Conservation (phyloP, 2,329 filamentous ascomycete genomes). For the Diaporthe ampelina region DNA sequence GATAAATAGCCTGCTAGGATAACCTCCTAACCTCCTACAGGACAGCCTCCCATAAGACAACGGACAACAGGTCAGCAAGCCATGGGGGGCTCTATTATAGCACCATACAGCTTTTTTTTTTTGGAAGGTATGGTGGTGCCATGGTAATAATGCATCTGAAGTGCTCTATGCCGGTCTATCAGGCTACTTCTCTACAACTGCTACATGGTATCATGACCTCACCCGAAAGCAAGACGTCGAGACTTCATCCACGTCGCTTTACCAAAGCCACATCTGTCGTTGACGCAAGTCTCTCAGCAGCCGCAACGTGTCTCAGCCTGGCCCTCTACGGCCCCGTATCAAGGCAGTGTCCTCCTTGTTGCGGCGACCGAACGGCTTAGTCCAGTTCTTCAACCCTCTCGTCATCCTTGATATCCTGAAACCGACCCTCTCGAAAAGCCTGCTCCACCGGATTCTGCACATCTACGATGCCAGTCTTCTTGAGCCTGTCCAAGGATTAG, state of each 20-base stretch:
- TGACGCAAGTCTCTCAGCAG: neutral
- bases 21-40: too few relatives aligned
- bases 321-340: constrained; percentile 40
- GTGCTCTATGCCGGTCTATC: neutral
- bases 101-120: too few relatives aligned
- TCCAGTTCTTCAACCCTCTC: constrained; percentile 62
- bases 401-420: constrained; percentile 76
- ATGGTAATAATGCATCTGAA: too few relatives aligned
- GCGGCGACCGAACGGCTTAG: constrained; percentile 39
- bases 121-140: too few relatives aligned
- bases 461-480: constrained; percentile 80
- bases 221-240: neutral
- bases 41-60: too few relatives aligned
- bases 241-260: neutral
- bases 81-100: too few relatives aligned
- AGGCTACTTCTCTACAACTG: neutral
- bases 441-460: constrained; percentile 84
- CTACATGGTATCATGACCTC: neutral
- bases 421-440: constrained; percentile 77
- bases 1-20: too few relatives aligned
- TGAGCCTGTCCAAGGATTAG: constrained; percentile 63
- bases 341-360: constrained; percentile 11
- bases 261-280: neutral
- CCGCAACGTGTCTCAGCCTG: neutral
- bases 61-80: too few relatives aligned